Conservation (phyloP, 2,329 filamentous ascomycete genomes). For the Paraphoma sp. region DNA sequence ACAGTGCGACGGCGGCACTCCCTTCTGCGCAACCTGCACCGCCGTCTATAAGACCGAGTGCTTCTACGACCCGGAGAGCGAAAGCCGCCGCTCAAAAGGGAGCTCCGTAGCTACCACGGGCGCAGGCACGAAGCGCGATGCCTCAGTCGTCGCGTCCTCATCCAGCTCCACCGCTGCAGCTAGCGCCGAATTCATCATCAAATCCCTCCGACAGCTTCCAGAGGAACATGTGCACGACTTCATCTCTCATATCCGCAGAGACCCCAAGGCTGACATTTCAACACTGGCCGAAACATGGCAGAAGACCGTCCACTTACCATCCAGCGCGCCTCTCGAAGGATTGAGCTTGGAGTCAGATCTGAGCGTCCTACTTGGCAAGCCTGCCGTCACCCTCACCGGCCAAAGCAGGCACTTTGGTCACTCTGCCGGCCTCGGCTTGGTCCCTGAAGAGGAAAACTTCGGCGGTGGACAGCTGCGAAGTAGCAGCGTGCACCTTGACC, state of each 20-base stretch:
- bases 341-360: slow-evolving; percentile 45
- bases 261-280: slow-evolving; percentile 49
- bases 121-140: slow-evolving; percentile 40
- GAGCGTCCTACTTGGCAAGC: slow-evolving; percentile 47
- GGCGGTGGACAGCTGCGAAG: slow-evolving; percentile 19
- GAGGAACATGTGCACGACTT: slow-evolving; percentile 53
- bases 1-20: slow-evolving; percentile 58
- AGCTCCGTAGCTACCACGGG: slow-evolving; percentile 27
- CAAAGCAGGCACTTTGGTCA: slow-evolving; percentile 47
- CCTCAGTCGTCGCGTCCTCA: slow-evolving; percentile 16
- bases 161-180: slow-evolving; percentile 15
- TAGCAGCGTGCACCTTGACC: slow-evolving; percentile 17
- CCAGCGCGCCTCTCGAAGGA: slow-evolving; percentile 26
- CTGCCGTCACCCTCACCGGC: slow-evolving; percentile 39
- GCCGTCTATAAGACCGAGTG: slow-evolving; percentile 60
- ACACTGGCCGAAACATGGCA: slow-evolving; percentile 50
- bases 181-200: slow-evolving; percentile 49
- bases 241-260: slow-evolving; percentile 51
- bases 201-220: slow-evolving; percentile 52
- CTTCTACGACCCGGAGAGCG: slow-evolving; percentile 57
- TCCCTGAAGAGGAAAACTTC: slow-evolving; percentile 44
- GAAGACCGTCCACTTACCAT: slow-evolving; percentile 47
- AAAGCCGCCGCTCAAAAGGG: slow-evolving; percentile 53
- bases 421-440: slow-evolving; percentile 46
- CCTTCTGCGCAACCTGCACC: slow-evolving; percentile 58